Evolutionary conservation across 176 grass and related monocot species (phyloP), one percentile per base, ranked within the genome.

Genomic region (Leersia perrieri): DNA sequence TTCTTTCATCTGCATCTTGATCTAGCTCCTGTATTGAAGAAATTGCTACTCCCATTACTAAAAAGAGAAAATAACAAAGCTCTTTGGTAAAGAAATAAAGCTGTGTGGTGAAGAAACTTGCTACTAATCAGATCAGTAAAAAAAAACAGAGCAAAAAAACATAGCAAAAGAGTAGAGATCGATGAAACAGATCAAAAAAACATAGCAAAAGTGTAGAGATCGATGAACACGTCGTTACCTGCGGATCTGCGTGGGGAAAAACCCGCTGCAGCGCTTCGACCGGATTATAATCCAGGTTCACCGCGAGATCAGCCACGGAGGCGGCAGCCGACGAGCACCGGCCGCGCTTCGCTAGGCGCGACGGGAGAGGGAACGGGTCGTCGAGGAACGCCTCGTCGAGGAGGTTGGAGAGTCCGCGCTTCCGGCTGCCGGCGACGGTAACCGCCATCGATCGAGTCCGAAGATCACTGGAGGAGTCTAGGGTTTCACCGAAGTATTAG

Each of bases 191-290:
- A 72, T 5, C 40, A 18, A 18, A 5, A 71, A 5, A 42, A 5
- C 0, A 68, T 9, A 25, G 23, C 10, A n/a, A 3, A 58, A 15
- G 32, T 23, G 7, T 20, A 82, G 22, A 82, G 68, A 60, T 51
- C 8, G 12, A 13, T 29, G 70, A 3, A 18, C 7, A 16, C 60
- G 22, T 8, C 34, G 13, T n/a, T 9, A 89, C 82, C 77, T 81
- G 53, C 15, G 55, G 82, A 7, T 89, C 82, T 6, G 77, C 76
- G 14, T 2, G 61, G 31, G 87, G 82, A 71, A 89, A 89, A 64
- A 85, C 75, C 64, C 85, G 87, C 57, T 76, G 76, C 9, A 89
- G 87, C 53, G 51, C 39, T 7, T 75, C 71, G 33, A 85, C 11
- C 1, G 87, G 82, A 11, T 89, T 77, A 41, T 64, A 70, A 11